Percentiles rank a stretch among this genome's conserved stretches.
These are phyloP conservation scores for Gamsiella multidivaricata DNA, from an alignment of 192 early-diverging fungal species.

Conservation along the genomic window DNA sequence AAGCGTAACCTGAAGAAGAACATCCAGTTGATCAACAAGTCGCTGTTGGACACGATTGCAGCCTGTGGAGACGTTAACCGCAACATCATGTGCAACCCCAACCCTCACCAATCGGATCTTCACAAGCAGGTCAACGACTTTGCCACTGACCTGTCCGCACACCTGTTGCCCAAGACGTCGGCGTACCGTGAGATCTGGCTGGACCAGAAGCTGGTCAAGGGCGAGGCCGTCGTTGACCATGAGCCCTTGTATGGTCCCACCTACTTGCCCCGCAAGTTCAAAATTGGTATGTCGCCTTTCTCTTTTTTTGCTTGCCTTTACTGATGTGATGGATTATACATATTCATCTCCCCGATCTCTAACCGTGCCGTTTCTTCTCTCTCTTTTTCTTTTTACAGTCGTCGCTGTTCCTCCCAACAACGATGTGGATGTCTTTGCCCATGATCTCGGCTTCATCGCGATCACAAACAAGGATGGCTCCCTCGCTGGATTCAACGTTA, in stretches of 20 bases:
- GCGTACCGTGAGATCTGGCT: conserved; percentile 99
- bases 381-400: conserved; percentile 35
- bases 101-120: conserved; percentile 81
- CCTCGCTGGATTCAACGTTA: conserved; percentile 92
- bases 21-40: conserved; percentile 93
- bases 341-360: too few relatives aligned
- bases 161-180: conserved; percentile 85
- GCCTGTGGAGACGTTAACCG: conserved; percentile 99
- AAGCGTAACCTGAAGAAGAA: conserved; percentile 89
- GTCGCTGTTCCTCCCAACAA: conserved; percentile 96
- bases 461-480: conserved; percentile 80
- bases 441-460: conserved; percentile 95
- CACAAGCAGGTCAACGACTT: conserved; percentile 85
- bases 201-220: conserved; percentile 88
- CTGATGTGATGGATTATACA: not conserved
- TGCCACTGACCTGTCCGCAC: conserved; percentile 73
- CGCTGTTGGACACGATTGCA: conserved; percentile 91
- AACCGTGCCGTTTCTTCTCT: too few relatives aligned
- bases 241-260: conserved; percentile 95
- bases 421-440: conserved; percentile 96
- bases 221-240: conserved; percentile 80
- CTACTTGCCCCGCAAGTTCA: conserved; percentile 97
- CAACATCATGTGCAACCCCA: conserved; percentile 94
- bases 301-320: not conserved
- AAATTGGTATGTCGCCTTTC: conserved; percentile 72